Base-by-base conservation (phyloP, 2,329 filamentous ascomycete species). In the Trichophyton schoenleinii region DNA sequence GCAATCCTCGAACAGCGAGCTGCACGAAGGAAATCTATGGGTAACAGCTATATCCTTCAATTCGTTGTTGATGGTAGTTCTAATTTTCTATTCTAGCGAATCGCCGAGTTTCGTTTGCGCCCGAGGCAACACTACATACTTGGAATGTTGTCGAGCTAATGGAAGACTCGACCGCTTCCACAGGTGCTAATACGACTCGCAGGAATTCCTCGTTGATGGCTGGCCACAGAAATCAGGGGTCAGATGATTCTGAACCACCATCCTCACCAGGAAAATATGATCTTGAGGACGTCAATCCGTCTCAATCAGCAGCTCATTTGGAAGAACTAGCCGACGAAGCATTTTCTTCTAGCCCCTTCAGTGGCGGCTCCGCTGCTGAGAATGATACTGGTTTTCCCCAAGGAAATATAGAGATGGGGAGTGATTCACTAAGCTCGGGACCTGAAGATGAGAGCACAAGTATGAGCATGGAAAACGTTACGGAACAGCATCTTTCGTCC, bases 81-180 rank as follows among this genome's bases (percentile, higher is more conserved):
- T 57, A 62, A 60, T 13, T 34, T 31, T 60, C 53, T 41, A 60
- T 59, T 41, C 46, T 63, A 82, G 83, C 92, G 57, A 95, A 94
- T 72, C 85, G 94, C 69, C 85, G 94, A 70, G 94, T 99, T 38
- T 97, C 92, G 0, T 99, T 99, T 74, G 94, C 94, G 3, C 94
- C 94, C 0, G 94, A 99, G 75, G 94, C 94, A 11, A 99, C 94
- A 2, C 80, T 99, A 41, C 94, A 99, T 72, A 99, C 94, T 0
- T 97, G 95, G 81, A 91, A 97, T 70, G 91, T 94, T 61, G 84
- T 96, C 52, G 92, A 97, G 70, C 88, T 91, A 64, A 82, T 85
- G 71, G 90, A 91, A 69, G 91, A 96, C 71, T 89, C 89, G 20
- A 95, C 91, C 0, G 88, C 87, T 13, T 86, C 84, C 9, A 87